phyloP scores from a whole-genome alignment of 495 filamentous ascomycete species.

The Chaetomium tenue region DNA sequence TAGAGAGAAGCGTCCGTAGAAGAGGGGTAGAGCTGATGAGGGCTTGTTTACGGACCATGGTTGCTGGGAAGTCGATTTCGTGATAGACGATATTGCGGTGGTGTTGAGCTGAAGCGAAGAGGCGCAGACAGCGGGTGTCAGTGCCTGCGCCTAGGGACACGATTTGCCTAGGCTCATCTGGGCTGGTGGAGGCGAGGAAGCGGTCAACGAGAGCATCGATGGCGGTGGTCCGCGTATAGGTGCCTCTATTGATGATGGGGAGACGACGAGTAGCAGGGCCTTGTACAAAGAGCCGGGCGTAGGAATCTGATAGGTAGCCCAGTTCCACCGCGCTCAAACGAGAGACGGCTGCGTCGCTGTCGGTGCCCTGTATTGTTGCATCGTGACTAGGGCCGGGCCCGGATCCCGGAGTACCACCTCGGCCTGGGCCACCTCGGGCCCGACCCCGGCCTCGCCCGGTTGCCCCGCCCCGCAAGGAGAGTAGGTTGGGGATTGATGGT shows the following conservation, averaged over 20 bases:
- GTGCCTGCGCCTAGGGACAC: constrained; percentile 92
- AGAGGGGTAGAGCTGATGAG: constrained; percentile 34
- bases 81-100: constrained; percentile 66
- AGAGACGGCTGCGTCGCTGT: constrained; percentile 86
- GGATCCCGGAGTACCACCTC: constrained; percentile 22
- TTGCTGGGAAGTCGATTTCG: constrained; percentile 85
- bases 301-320: constrained; percentile 85
- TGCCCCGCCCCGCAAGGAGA: constrained; percentile 58
- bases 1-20: constrained; percentile 35
- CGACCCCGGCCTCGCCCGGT: constrained; percentile 37
- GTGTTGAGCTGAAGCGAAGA: constrained; percentile 45
- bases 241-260: constrained; percentile 94
- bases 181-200: constrained; percentile 57
- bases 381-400: constrained; percentile 35
- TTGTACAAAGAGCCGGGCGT: constrained; percentile 62
- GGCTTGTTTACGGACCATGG: constrained; percentile 60
- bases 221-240: constrained; percentile 87
- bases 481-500: constrained; percentile 72
- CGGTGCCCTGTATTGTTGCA: constrained; percentile 76
- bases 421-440: constrained; percentile 43
- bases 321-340: constrained; percentile 81
- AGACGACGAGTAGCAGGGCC: constrained; percentile 54
- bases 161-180: constrained; percentile 58
- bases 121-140: constrained; percentile 81
- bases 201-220: constrained; percentile 74